Base-by-base conservation (phyloP, 1,284 basidiomycete genomes). In the Marasmius fiardii region DNA sequence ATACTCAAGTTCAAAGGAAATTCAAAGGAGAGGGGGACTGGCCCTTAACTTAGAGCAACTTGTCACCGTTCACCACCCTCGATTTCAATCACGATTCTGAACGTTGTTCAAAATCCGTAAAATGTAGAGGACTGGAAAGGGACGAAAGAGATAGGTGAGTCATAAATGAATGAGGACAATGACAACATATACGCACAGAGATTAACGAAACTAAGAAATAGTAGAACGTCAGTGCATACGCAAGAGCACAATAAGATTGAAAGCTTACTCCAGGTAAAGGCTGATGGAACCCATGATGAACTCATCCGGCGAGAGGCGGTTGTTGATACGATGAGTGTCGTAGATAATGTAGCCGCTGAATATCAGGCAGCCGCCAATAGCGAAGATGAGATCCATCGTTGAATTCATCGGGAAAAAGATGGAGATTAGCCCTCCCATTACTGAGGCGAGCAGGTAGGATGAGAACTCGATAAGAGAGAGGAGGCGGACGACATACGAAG, bases 321-420 rank as follows among this genome's bases (percentile, higher is more conserved):
- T 83, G 70, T 88, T 91, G 71, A 96, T 92, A 58, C 86, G 69
- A 69, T 88, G 92, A 1, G 93, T 96, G 68, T 95, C 93, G 66
- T 88, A 95, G 61, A 92, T 83, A 61, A 92, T 78, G 64, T 92
- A 92, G 35, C 85, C 90, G 60, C 87, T 90, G 77, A 95, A 95
- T 56, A 95, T 69, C 44, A 94, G 74, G 62, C 83, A 86, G 8
- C 88, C 93, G n/a, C 82, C 82, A 31, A 82, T 75, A n/a, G 92
- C 88, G 62, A 85, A 88, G 59, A 91, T 73, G 55, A 94, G 74
- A 64, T 95, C 91, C 71, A 89, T 78, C 3, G 87, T 89, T 56
- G 76, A 76, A 64, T 76, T 75, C 74, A 92, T 95, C 1, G 93
- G 93, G 54, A 95, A 72, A 71, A 96, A 88, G 33, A 93, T 67